Evolutionary conservation across 2,329 filamentous ascomycete genomes (phyloP).

Genomic region (Hypoxylon sp.): DNA sequence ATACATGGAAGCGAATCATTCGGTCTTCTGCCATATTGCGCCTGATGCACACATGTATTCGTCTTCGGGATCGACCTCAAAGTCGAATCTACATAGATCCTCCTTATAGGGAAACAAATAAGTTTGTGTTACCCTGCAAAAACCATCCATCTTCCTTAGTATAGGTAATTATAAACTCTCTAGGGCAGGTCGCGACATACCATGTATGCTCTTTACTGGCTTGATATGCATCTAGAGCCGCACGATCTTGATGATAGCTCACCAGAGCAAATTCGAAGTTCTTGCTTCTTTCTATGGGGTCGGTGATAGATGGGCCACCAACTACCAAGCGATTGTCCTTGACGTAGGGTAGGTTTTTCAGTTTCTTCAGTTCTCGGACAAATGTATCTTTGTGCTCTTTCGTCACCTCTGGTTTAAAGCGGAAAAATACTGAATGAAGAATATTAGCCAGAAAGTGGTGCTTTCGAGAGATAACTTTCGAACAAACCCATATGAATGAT

Average conservation of each 20-base stretch:
- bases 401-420: conserved; percentile 54
- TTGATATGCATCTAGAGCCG: conserved; percentile 66
- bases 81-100: conserved; percentile 68
- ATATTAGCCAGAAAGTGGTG: background rate
- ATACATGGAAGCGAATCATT: background rate
- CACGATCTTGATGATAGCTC: conserved; percentile 64
- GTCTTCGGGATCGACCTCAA: conserved; percentile 56
- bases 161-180: background rate
- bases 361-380: conserved; percentile 62
- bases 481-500: conserved; percentile 55
- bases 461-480: background rate
- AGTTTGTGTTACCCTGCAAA: conserved; percentile 63
- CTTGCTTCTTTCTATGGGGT: conserved; percentile 67
- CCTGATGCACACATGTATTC: conserved; percentile 26
- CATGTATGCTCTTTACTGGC: conserved; percentile 66
- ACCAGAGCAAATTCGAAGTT: conserved; percentile 66
- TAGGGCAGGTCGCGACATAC: conserved; percentile 52
- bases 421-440: conserved; percentile 63
- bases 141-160: background rate
- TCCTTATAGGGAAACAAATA: conserved; percentile 68
- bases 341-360: conserved; percentile 65
- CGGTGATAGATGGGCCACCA: conserved; percentile 67
- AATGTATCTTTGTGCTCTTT: conserved; percentile 62
- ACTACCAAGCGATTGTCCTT: conserved; percentile 64
- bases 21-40: background rate